Percentiles rank a stretch among this genome's conserved stretches.
These are phyloP conservation scores for Fusarium torulosum DNA, from an alignment of 2,329 filamentous ascomycete genomes.

Conservation along the genomic window DNA sequence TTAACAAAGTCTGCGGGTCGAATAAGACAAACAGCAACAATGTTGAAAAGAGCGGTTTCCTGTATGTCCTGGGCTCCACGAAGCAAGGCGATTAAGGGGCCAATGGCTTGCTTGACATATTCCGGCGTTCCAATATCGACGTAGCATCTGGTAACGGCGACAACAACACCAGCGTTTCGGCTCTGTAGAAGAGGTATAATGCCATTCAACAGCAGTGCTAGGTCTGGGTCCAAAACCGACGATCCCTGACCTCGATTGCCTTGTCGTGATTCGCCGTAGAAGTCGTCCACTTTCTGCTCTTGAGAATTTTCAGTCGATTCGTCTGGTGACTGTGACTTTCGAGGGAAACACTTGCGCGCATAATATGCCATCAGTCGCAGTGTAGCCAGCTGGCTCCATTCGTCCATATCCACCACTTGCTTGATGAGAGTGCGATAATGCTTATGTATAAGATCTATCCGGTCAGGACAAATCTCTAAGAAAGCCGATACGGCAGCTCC, in stretches of 20 bases:
- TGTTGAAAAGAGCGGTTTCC: conserved; percentile 91
- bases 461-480: conserved; percentile 87
- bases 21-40: conserved; percentile 88
- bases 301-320: conserved; percentile 51
- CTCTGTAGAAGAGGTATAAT: conserved; percentile 90
- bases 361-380: conserved; percentile 87
- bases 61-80: conserved; percentile 89
- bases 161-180: conserved; percentile 91
- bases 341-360: conserved; percentile 87
- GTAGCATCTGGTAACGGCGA: conserved; percentile 88
- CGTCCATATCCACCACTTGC: conserved; percentile 98
- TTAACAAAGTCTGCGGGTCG: conserved; percentile 85
- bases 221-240: conserved; percentile 80
- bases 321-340: conserved; percentile 70
- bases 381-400: conserved; percentile 93
- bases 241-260: conserved; percentile 59
- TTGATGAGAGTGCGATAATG: conserved; percentile 87
- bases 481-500: conserved; percentile 93
- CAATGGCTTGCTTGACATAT: conserved; percentile 80
- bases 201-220: conserved; percentile 81
- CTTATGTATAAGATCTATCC: conserved; percentile 88
- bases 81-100: conserved; percentile 87
- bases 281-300: conserved; percentile 70
- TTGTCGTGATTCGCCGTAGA: conserved; percentile 78
- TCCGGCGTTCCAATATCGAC: conserved; percentile 84